phyloP scores from a whole-genome alignment of 345 rosid species.

The Corchorus capsularis region DNA sequence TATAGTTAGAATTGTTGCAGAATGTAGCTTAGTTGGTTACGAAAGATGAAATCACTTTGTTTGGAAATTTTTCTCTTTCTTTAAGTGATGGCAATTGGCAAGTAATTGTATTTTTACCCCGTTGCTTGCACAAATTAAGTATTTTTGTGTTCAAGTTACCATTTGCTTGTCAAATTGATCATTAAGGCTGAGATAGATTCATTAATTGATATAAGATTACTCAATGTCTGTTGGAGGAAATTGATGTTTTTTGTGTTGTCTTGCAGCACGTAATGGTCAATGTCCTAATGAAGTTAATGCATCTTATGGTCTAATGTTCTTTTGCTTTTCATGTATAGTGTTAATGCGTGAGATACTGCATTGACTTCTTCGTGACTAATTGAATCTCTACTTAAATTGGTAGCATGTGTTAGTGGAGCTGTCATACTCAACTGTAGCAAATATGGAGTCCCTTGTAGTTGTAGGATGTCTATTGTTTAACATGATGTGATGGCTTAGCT shows the following conservation, averaged over 20 bases:
- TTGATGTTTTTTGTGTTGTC: neutral
- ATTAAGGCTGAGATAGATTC: neutral
- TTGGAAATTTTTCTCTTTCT: neutral
- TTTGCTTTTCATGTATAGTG: neutral
- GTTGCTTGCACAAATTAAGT: neutral
- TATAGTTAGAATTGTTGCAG: conserved; percentile 7
- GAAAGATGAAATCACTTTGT: conserved; percentile 8
- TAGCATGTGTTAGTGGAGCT: conserved; percentile 1
- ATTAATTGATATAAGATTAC: neutral
- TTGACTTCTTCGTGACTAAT: conserved; percentile 4
- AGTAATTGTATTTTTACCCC: neutral
- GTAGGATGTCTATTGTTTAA: neutral
- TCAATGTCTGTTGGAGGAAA: neutral
- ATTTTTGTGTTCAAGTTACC: neutral
- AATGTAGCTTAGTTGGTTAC: conserved; percentile 20
- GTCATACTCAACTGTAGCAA: conserved; percentile 10
- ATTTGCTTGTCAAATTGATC: neutral
- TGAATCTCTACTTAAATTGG: neutral
- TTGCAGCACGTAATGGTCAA: neutral
- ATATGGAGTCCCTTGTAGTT: neutral
- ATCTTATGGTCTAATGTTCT: neutral
- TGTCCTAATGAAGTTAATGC: neutral
- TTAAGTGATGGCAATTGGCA: neutral
- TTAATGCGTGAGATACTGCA: neutral
- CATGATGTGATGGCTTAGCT: neutral